These are phyloP conservation scores for Rubia occidens DNA, from an alignment of 305 asterid species.

Conservation along the genomic window DNA sequence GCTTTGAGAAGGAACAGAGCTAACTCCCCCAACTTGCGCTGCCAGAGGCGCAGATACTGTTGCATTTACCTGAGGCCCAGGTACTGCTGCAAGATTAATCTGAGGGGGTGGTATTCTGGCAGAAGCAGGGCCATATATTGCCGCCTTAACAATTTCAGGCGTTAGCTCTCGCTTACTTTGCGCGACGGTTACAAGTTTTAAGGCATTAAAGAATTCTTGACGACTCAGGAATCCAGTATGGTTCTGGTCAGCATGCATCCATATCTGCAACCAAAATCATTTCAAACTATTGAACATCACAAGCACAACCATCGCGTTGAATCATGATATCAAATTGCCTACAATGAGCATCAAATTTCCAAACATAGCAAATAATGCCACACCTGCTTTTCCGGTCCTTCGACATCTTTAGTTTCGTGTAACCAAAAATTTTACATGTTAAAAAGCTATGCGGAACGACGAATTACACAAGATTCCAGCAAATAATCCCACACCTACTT, in stretches of 20 bases:
- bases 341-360: background rate
- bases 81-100: constrained; percentile 41
- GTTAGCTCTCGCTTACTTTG: constrained; percentile 88
- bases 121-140: constrained; percentile 78
- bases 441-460: too few relatives aligned
- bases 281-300: background rate
- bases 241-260: constrained; percentile 71
- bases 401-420: background rate
- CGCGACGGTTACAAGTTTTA: constrained; percentile 92
- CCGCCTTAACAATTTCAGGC: constrained; percentile 84
- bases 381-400: background rate
- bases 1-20: constrained; percentile 15
- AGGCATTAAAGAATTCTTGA: constrained; percentile 80
- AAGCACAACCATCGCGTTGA: background rate
- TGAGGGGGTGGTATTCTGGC: constrained; percentile 85
- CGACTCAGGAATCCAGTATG: constrained; percentile 62
- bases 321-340: background rate
- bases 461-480: too few relatives aligned
- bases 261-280: constrained; percentile 48
- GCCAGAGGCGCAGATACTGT: constrained; percentile 32
- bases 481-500: background rate
- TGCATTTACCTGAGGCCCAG: constrained; percentile 43
- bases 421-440: background rate
- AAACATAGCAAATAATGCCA: background rate
- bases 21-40: constrained; percentile 19